A percentile compares a stretch with the other conserved stretches of the same genome.
Conservation (phyloP, 139 green algal species). For the Nannochloris sp. region DNA sequence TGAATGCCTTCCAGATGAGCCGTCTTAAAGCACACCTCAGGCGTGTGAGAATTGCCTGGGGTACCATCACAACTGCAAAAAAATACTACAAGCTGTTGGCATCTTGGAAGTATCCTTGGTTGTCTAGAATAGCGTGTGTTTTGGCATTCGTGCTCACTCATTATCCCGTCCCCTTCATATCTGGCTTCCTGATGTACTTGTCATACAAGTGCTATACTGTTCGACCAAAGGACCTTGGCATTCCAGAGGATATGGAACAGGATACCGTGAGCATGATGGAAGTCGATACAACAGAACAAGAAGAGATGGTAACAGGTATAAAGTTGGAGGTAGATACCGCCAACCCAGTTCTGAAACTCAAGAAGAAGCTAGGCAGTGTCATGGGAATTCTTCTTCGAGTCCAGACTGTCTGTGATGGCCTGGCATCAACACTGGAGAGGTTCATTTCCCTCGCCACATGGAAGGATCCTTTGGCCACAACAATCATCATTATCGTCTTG, state of each 20-base stretch:
- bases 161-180: conserved; percentile 4
- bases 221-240: neutral
- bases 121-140: conserved; percentile 4
- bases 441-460: conserved; percentile 14
- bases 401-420: conserved; percentile 15
- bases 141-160: conserved; percentile 4
- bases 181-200: conserved; percentile 14
- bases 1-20: conserved; percentile 23
- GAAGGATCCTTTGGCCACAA: conserved; percentile 17
- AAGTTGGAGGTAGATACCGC: neutral
- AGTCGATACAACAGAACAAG: conserved; percentile 13
- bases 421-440: conserved; percentile 17
- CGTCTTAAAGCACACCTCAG: conserved; percentile 16
- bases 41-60: conserved; percentile 13
- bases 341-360: neutral
- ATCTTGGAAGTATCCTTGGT: conserved; percentile 18
- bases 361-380: conserved; percentile 7
- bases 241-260: conserved; percentile 17
- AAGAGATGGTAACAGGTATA: neutral
- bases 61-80: conserved; percentile 2
- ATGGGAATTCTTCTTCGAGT: conserved; percentile 16
- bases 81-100: neutral
- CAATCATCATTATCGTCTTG: conserved; percentile 3
- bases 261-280: conserved; percentile 12
- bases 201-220: neutral